Base-by-base conservation (phyloP, 2,329 filamentous ascomycete genomes). In the Hypoxylon rubiginosum region DNA sequence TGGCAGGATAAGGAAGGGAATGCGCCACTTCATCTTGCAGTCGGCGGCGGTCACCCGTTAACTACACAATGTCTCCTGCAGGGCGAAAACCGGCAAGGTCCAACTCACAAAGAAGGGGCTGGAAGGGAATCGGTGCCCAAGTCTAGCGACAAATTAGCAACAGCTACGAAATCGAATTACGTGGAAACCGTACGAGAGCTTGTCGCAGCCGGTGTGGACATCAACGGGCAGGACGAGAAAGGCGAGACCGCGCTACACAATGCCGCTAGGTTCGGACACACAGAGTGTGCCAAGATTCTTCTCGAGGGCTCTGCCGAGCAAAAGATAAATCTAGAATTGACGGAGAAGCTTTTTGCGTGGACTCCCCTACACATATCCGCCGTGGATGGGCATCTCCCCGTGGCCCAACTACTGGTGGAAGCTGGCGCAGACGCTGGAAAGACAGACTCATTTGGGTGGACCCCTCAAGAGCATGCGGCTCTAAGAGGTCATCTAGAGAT, bases 1-100 rank as follows among this genome's bases (percentile, higher is more conserved):
- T 98, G 95, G 95, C 95, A 97, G 79, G 96, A 99, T 76, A 87
- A 89, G 19, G 96, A 98, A 74, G 95, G 96, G 17, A 93, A 91
- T 78, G 93, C 94, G 9, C 96, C 96, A 0, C 83, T 99, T 45
- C 95, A 99, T 81, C 86, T 99, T 48, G 93, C 92, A 73, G 95
- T 98, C 26, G 92, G 97, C 51, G 94, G 93, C 45, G 95, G 95
- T 0, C 96, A 99, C 77, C 90, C 92, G 2, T 82, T 94, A 55
- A 97, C 95, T 0, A 97, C 94, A 0, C 88, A 92, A 71, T 88
- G 90, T 15, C 85, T 99, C 3, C 84, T 99, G 0, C 88, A 92
- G 62, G 91, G 92, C 2, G 94, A 97, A 75, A 90, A 91, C 68
- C 93, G 91, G 90, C 85, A 89, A 69, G 91, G 90, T 1, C 80